Conservation (phyloP, 2,329 filamentous ascomycete species). For the Pseudopyricularia javanii region DNA sequence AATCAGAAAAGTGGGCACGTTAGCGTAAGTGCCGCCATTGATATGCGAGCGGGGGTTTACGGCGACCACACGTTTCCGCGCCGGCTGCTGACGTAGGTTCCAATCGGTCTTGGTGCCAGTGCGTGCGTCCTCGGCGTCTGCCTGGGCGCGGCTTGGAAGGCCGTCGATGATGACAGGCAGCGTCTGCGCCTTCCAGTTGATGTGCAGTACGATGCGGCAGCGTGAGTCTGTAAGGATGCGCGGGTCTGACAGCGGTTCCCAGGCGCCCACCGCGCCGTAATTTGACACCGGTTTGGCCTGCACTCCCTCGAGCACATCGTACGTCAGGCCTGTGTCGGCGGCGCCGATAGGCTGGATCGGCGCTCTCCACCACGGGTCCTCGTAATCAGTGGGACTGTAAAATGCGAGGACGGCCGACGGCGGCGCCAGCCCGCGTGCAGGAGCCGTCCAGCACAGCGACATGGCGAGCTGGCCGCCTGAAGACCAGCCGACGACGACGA, state of each 20-base stretch:
- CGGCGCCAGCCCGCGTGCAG: slow-evolving; percentile 14
- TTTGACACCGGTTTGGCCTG: not conserved
- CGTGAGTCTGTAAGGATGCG: too few relatives aligned
- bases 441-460: slow-evolving; percentile 24
- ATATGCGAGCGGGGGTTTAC: slow-evolving; percentile 16
- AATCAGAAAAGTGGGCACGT: slow-evolving; percentile 16
- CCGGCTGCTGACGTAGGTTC: too few relatives aligned
- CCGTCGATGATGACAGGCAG: slow-evolving; percentile 14
- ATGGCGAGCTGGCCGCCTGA: slow-evolving; percentile 33
- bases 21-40: slow-evolving; percentile 9
- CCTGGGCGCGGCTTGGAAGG: too few relatives aligned
- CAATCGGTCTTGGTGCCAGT: too few relatives aligned
- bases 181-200: slow-evolving; percentile 16
- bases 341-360: slow-evolving; percentile 3
- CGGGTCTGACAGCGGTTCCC: slow-evolving; percentile 7
- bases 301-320: too few relatives aligned
- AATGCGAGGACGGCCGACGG: slow-evolving; percentile 31
- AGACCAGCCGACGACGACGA: slow-evolving; percentile 26
- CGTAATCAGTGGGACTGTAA: slow-evolving; percentile 18
- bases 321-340: not conserved
- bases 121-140: too few relatives aligned
- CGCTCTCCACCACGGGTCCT: slow-evolving; percentile 7
- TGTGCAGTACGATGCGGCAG: slow-evolving; percentile 15
- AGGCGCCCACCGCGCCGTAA: slow-evolving; percentile 2
- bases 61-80: too few relatives aligned